Base-by-base conservation (phyloP, 768 basidiomycete species). In the Tulasnella sp. region DNA sequence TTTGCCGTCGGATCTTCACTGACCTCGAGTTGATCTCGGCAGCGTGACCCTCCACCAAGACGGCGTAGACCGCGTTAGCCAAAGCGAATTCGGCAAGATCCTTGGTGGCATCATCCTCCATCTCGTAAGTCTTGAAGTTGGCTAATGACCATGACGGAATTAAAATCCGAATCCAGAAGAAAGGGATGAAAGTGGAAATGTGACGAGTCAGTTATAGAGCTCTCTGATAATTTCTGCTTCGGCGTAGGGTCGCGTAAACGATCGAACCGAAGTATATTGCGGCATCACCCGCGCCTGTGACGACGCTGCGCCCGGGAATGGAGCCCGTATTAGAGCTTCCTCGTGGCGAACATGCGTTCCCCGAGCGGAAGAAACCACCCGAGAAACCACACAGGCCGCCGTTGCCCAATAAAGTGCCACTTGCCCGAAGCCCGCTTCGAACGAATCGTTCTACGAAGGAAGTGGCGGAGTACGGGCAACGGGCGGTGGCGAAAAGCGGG, bases 81-180 rank as follows among this genome's bases (percentile, higher is more conserved):
- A 99, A 90, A 4, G 96, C 92, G 87, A 99, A 99, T 86, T 98
- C 96, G 76, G 94, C 92, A 75, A 99, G 89, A 85, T 99, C 97
- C 85, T 93, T 94, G 82, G 96, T 94, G 69, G 93, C 92, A 83
- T 98, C 96, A 84, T 99, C 97, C 86, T 99, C 97, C 90, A 97
- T 95, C 88, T 99, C 98, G 86, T 99, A 99, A 41, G 92, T 91
- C 85, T 92, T 93, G 93, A 98, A 98, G 58, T 94, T 93, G 84
- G 93, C 95, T 94, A 83, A 16, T 69, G 14, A 28, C 12, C 64
- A 14, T 54, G 50, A 31, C 34, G 40, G 31, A 40, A 76, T 54
- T n/a, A 72, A 77, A 42, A 46, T 16, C 46, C 69, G 31, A 69
- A 24, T 16, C 31, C 6, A 46, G 34, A 20, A 58, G 7, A 40